These are phyloP conservation scores for Pyricularia grisea DNA, from an alignment of 2,329 filamentous ascomycete species.

Conservation along the genomic window DNA sequence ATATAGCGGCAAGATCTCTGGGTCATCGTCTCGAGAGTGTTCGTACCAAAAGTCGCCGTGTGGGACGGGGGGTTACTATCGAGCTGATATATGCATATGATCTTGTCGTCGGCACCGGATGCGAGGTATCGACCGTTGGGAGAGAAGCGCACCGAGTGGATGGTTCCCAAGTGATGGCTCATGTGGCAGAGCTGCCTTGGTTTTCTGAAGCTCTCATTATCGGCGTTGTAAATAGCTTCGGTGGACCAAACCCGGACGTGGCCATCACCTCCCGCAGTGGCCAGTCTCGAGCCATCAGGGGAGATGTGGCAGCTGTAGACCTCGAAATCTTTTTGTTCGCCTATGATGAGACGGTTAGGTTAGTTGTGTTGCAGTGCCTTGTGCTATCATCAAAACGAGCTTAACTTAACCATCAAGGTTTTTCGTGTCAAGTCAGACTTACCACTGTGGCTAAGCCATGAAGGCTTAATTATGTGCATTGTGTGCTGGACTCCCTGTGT, in stretches of 20 bases:
- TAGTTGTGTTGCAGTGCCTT: not conserved
- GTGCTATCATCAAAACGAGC: not conserved
- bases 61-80: slow-evolving; percentile 72
- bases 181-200: slow-evolving; percentile 95
- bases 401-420: not conserved
- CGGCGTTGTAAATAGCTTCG: slow-evolving; percentile 78
- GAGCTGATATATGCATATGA: slow-evolving; percentile 92
- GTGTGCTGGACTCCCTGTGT: slow-evolving; percentile 12
- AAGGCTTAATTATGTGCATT: slow-evolving; percentile 88
- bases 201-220: slow-evolving; percentile 59
- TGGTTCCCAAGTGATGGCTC: slow-evolving; percentile 96
- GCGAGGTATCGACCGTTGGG: slow-evolving; percentile 91
- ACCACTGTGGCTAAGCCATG: slow-evolving; percentile 93
- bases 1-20: not conserved
- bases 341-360: slow-evolving; percentile 28
- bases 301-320: slow-evolving; percentile 98
- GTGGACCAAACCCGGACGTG: slow-evolving; percentile 98
- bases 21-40: not conserved
- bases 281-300: slow-evolving; percentile 82
- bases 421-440: slow-evolving; percentile 16
- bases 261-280: slow-evolving; percentile 93
- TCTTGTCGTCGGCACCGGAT: slow-evolving; percentile 96
- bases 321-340: slow-evolving; percentile 96
- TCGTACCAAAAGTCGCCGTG: slow-evolving; percentile 68
- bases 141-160: slow-evolving; percentile 94